Conservation (phyloP, 805 yeast species). For the Metschnikowia anglica region DNA sequence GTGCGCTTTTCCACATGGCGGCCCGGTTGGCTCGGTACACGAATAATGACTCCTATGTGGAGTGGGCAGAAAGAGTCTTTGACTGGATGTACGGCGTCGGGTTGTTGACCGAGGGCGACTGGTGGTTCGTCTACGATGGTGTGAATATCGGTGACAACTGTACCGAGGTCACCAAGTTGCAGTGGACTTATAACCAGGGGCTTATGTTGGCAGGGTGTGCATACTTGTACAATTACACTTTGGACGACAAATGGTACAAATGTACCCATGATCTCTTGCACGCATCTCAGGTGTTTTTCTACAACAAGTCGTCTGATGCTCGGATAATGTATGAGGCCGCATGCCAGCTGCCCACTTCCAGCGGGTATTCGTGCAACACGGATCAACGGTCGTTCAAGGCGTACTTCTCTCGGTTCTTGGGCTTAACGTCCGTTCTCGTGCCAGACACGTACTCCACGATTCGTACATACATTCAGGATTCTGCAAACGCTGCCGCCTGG, state of each 20-base stretch:
- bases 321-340: slow-evolving; percentile 76
- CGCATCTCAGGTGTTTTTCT: slow-evolving; percentile 59
- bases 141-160: slow-evolving; percentile 62
- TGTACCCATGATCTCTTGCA: slow-evolving; percentile 56
- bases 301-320: slow-evolving; percentile 29
- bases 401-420: slow-evolving; percentile 70
- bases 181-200: slow-evolving; percentile 90
- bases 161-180: slow-evolving; percentile 51
- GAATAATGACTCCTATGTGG: slow-evolving; percentile 67
- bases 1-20: slow-evolving; percentile 81
- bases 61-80: slow-evolving; percentile 73
- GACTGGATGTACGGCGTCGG: slow-evolving; percentile 67
- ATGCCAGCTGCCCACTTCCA: slow-evolving; percentile 55
- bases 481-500: slow-evolving; percentile 32
- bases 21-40: slow-evolving; percentile 86
- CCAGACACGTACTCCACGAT: slow-evolving; percentile 56
- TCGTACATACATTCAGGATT: slow-evolving; percentile 40
- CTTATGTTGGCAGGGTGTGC: slow-evolving; percentile 78
- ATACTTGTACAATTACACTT: slow-evolving; percentile 71
- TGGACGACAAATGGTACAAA: slow-evolving; percentile 61
- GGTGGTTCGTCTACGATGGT: slow-evolving; percentile 71
- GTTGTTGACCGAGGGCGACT: slow-evolving; percentile 43
- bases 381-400: slow-evolving; percentile 96
- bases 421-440: slow-evolving; percentile 67
- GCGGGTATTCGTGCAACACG: slow-evolving; percentile 56